phyloP scores from a whole-genome alignment of 2,329 filamentous ascomycete genomes.

The Fusarium aywerte region DNA sequence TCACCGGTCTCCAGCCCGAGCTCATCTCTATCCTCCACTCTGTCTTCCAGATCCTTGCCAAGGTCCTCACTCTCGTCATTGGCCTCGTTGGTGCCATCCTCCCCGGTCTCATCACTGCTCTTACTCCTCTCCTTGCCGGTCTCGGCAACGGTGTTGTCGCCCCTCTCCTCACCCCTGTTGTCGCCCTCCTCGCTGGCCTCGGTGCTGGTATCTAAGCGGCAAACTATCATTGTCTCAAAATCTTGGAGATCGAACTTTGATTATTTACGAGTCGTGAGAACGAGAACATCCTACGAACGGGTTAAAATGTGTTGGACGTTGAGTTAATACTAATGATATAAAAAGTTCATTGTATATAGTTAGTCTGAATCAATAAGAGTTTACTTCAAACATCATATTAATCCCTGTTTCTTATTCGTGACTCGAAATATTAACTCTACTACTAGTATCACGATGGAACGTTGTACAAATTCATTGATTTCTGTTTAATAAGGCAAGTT shows the following conservation, averaged over 20 bases:
- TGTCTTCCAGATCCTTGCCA: constrained; percentile 44
- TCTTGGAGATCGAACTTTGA: neutral
- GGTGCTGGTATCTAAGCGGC: constrained; percentile 3
- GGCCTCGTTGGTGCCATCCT: constrained; percentile 40
- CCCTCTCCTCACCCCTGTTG: constrained; percentile 44
- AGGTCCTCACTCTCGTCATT: constrained; percentile 41
- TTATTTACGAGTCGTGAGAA: neutral
- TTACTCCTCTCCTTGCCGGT: constrained; percentile 45
- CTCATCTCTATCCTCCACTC: constrained; percentile 45
- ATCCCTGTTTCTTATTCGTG: too few relatives aligned
- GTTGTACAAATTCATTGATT: too few relatives aligned
- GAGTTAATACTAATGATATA: neutral
- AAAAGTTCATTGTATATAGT: constrained; percentile 20
- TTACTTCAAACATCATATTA: neutral
- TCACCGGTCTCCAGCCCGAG: constrained; percentile 41
- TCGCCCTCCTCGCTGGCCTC: constrained; percentile 41
- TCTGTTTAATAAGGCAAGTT: too few relatives aligned
- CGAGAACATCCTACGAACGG: neutral
- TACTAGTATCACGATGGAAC: too few relatives aligned
- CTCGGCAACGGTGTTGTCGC: constrained; percentile 43
- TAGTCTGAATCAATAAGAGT: neutral
- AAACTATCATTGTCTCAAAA: neutral
- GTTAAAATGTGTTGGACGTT: neutral
- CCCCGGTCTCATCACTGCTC: constrained; percentile 42
- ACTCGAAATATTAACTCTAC: too few relatives aligned